Conservation (phyloP, 306 rosid species). For the Psophocarpus tetragonolobus region DNA sequence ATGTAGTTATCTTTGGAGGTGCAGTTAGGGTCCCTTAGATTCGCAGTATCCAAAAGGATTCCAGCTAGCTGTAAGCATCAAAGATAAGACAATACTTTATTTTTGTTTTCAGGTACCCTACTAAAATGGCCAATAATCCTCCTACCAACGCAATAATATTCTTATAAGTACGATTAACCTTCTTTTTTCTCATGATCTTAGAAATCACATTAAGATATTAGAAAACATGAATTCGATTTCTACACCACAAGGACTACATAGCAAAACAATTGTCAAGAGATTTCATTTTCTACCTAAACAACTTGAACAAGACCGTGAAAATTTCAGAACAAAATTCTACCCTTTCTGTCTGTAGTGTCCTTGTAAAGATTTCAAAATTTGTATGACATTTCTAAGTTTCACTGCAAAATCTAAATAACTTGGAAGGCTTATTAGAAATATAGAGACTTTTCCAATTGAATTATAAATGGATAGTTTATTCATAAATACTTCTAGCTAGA, state of each 20-base stretch:
- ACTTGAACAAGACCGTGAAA: background rate
- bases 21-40: conserved; percentile 56
- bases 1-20: conserved; percentile 77
- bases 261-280: background rate
- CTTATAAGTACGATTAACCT: background rate
- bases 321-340: background rate
- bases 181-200: background rate
- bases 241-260: background rate
- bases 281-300: background rate
- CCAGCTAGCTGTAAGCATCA: conserved; percentile 64
- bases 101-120: background rate
- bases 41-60: conserved; percentile 70
- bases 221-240: background rate
- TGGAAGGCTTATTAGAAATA: background rate
- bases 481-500: background rate
- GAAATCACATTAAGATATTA: background rate
- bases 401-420: background rate
- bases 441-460: background rate
- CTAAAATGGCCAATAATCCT: background rate
- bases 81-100: background rate
- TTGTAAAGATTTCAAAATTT: background rate
- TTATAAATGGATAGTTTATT: background rate
- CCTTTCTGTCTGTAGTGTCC: too few relatives aligned
- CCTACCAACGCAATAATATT: background rate
- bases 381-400: background rate